Evolutionary conservation across 176 grass and related monocot genomes (phyloP).

Genomic region (Saccharum officinarum): DNA sequence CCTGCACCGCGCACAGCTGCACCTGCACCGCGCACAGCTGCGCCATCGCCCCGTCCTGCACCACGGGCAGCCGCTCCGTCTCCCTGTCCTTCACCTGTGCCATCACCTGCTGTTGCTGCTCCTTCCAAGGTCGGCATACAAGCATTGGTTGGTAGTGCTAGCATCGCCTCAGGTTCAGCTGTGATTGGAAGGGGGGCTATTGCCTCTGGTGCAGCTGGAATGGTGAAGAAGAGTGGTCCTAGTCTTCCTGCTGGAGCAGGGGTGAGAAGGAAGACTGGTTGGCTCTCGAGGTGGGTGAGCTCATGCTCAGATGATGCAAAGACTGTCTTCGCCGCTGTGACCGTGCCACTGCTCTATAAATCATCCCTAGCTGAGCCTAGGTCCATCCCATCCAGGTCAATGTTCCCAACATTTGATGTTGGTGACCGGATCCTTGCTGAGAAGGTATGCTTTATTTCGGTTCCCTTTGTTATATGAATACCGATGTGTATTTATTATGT

Average conservation of each 20-base stretch:
- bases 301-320: constrained; percentile 94
- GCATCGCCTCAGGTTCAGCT: constrained; percentile 16
- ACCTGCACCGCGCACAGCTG: not conserved
- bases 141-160: not conserved
- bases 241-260: constrained; percentile 21
- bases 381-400: constrained; percentile 91
- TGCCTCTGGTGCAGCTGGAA: constrained; percentile 14
- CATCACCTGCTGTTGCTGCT: constrained; percentile 43
- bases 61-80: not conserved
- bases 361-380: constrained; percentile 78
- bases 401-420: constrained; percentile 96
- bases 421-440: constrained; percentile 92
- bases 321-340: constrained; percentile 72
- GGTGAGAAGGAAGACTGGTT: constrained; percentile 47
- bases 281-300: constrained; percentile 80
- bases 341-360: constrained; percentile 77
- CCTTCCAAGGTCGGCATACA: constrained; percentile 47
- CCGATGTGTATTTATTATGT: not conserved
- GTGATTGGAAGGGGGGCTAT: not conserved
- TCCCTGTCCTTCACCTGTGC: constrained; percentile 15
- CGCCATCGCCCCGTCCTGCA: not conserved
- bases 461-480: not conserved
- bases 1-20: not conserved
- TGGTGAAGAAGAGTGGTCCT: constrained; percentile 31
- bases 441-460: constrained; percentile 55